A percentile compares a stretch with the other conserved stretches of the same genome.
These are phyloP conservation scores for Dioscorea cayenensis DNA, from an alignment of 116 monocot species.

Conservation along the genomic window DNA sequence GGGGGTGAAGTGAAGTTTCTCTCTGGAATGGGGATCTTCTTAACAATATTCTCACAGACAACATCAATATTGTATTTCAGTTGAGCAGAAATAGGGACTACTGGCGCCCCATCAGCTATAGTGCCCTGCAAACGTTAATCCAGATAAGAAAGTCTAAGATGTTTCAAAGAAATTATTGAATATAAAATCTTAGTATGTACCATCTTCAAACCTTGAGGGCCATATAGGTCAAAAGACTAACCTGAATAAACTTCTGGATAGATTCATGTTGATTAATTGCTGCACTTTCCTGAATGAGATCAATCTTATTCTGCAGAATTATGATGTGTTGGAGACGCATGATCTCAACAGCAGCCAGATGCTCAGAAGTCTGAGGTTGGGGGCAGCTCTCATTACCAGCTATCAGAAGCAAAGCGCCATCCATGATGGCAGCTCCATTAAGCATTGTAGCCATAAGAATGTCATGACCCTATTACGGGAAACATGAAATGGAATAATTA, in stretches of 20 bases:
- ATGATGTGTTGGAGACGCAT: constrained; percentile 89
- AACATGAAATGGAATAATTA: background rate
- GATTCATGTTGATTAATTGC: constrained; percentile 95
- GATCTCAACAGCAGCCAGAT: constrained; percentile 95
- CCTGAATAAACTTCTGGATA: constrained; percentile 92
- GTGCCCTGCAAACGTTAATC: constrained; percentile 56
- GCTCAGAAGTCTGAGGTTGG: constrained; percentile 97
- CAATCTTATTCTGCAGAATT: constrained; percentile 94
- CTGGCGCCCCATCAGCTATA: constrained; percentile 88
- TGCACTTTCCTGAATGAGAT: constrained; percentile 94
- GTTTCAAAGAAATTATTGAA: background rate
- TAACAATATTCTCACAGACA: constrained; percentile 89
- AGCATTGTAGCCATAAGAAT: constrained; percentile 99
- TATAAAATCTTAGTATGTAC: no score
- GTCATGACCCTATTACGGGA: constrained; percentile 71
- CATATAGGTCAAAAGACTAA: constrained; percentile 5
- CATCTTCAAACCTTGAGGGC: background rate
- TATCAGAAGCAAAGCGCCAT: constrained; percentile 92
- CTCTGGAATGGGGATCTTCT: constrained; percentile 86
- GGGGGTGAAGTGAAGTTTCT: constrained; percentile 80
- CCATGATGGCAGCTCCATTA: constrained; percentile 99
- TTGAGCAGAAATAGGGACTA: constrained; percentile 93
- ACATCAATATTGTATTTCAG: constrained; percentile 97
- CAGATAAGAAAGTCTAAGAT: background rate
- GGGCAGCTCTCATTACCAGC: constrained; percentile 98